Percentiles rank a stretch among this genome's conserved stretches.
Evolutionary conservation across 2,329 filamentous ascomycete species (phyloP).

Genomic region (Metarhizium sp.): DNA sequence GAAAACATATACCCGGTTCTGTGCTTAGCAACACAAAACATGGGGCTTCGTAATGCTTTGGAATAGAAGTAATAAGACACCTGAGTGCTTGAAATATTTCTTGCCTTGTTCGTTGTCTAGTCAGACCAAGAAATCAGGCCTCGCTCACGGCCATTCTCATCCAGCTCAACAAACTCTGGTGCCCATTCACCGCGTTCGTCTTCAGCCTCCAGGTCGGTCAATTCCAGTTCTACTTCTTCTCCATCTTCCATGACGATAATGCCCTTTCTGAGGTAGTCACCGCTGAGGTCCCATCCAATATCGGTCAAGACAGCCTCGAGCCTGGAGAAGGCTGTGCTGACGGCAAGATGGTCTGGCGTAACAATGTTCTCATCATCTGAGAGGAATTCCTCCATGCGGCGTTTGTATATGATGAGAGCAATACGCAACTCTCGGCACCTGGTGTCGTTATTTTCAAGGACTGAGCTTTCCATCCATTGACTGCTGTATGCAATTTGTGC

Average conservation of each 20-base stretch:
- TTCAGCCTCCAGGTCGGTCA: constrained; percentile 42
- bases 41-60: not conserved
- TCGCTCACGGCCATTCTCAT: constrained; percentile 40
- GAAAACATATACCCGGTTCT: not conserved
- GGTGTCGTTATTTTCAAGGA: constrained; percentile 26
- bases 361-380: constrained; percentile 20
- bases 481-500: constrained; percentile 47
- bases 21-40: not conserved
- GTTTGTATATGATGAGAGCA: constrained; percentile 44
- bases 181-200: constrained; percentile 45
- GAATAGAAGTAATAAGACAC: not conserved
- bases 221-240: constrained; percentile 36
- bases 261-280: constrained; percentile 38
- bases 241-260: constrained; percentile 44
- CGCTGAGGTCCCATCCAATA: constrained; percentile 48
- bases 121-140: constrained; percentile 41
- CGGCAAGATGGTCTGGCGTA: constrained; percentile 31
- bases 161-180: constrained; percentile 42
- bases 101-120: constrained; percentile 6
- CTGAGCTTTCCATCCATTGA: constrained; percentile 35
- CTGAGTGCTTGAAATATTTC: not conserved
- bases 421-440: constrained; percentile 30
- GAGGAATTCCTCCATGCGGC: constrained; percentile 39
- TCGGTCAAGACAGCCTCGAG: constrained; percentile 24
- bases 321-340: constrained; percentile 36